phyloP scores from a whole-genome alignment of 2,329 filamentous ascomycete species.

The Alternaria conjuncta region DNA sequence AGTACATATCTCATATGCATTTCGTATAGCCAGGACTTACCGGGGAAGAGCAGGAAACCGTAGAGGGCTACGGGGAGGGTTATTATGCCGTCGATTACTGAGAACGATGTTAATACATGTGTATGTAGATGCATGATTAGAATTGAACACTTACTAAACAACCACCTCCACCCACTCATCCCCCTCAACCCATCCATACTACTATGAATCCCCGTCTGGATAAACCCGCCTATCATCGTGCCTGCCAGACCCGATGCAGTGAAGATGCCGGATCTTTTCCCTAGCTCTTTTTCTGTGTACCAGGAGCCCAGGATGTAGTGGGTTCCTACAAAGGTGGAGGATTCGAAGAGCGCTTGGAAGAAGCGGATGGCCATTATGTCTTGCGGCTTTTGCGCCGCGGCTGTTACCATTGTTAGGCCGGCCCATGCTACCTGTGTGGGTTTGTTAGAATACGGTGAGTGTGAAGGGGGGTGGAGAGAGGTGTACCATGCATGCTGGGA shows the following conservation, averaged over 20 bases:
- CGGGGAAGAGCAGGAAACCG: conserved; percentile 57
- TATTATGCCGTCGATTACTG: conserved; percentile 60
- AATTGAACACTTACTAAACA: conserved; percentile 20
- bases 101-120: conserved; percentile 9
- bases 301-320: conserved; percentile 68
- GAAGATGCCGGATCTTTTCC: conserved; percentile 67
- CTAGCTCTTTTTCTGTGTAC: conserved; percentile 67
- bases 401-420: conserved; percentile 67
- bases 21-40: too few relatives aligned
- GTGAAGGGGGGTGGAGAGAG: too few relatives aligned
- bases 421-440: conserved; percentile 59
- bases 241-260: conserved; percentile 66
- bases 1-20: too few relatives aligned
- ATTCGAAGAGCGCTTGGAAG: conserved; percentile 62
- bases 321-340: conserved; percentile 62
- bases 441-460: background rate
- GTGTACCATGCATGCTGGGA: conserved; percentile 66
- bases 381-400: conserved; percentile 58
- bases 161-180: conserved; percentile 62
- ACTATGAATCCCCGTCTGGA: conserved; percentile 61
- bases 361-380: conserved; percentile 67
- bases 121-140: background rate
- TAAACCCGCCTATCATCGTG: conserved; percentile 68
- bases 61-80: conserved; percentile 64
- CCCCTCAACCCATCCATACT: conserved; percentile 57